Percentiles rank a stretch among this genome's conserved stretches.
phyloP scores from a whole-genome alignment of 176 grass and related monocot genomes.

The Calamus simplicifolius region DNA sequence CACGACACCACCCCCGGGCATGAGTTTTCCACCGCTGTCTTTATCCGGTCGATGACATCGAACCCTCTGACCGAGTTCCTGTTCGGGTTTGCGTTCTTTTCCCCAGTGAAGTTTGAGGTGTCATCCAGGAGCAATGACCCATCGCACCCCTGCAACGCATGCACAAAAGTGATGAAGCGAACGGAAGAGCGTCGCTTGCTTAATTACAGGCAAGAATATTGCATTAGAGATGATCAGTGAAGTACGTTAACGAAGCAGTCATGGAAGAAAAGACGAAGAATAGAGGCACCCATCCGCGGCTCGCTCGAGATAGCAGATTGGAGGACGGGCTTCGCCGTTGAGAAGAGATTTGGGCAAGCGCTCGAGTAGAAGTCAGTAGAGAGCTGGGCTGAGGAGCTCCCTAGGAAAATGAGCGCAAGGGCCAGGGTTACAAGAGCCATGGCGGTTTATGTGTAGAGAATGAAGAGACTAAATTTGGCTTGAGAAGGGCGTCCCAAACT shows the following conservation, averaged over 20 bases:
- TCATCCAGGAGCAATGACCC: slow-evolving; percentile 2
- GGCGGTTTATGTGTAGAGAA: neutral
- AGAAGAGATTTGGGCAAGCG: slow-evolving; percentile 48
- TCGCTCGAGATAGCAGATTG: slow-evolving; percentile 39
- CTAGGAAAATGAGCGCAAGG: slow-evolving; percentile 15
- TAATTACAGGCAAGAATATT: too few relatives aligned
- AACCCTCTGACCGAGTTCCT: slow-evolving; percentile 9
- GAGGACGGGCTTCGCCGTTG: slow-evolving; percentile 33
- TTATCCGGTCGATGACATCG: slow-evolving; percentile 8
- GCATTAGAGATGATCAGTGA: too few relatives aligned
- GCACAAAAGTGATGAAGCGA: neutral
- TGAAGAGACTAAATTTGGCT: too few relatives aligned
- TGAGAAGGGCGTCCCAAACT: too few relatives aligned
- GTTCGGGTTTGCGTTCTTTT: slow-evolving; percentile 11
- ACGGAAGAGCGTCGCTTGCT: neutral
- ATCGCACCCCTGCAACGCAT: slow-evolving; percentile 1
- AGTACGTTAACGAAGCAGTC: slow-evolving; percentile 53
- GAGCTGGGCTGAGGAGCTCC: slow-evolving; percentile 38
- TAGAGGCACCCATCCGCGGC: slow-evolving; percentile 68
- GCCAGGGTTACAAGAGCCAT: slow-evolving; percentile 8
- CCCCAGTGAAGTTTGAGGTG: slow-evolving; percentile 3
- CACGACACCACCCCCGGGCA: slow-evolving; percentile 7
- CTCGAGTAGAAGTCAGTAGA: slow-evolving; percentile 47
- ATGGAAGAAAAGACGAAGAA: slow-evolving; percentile 84
- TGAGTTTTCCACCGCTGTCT: slow-evolving; percentile 4